Evolutionary conservation across 2,329 filamentous ascomycete species (phyloP), one percentile per base, ranked within the genome.

Genomic region (Cytospora mali): DNA sequence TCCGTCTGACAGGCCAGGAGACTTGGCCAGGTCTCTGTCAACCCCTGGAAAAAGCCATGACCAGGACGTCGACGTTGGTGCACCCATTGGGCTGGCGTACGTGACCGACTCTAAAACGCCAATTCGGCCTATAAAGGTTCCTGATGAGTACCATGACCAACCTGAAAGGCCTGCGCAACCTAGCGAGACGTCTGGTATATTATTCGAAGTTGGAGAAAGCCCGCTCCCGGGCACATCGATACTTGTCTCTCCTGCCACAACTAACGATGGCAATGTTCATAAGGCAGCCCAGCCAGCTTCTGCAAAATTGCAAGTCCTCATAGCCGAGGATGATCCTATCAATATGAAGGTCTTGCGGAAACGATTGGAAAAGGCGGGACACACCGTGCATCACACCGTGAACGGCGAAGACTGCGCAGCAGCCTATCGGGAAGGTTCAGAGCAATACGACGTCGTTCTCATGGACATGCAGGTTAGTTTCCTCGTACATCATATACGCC

Each of bases 401-500:
- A 96, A 96, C 66, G 93, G 93, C 9, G 90, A 95, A 71, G 92
- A 96, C 70, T 97, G 93, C 70, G 88, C 91, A 6, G 80, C 82
- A 55, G 81, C 86, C 5, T 93, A 91, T 73, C 82, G 81, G 55
- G 88, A 91, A 52, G 82, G 81, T 56, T 80, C 87, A 0, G 74
- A 74, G 28, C 76, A 77, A 25, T 95, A 91, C 70, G 92, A 96
- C 72, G 88, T 92, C 6, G 81, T 97, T 54, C 80, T 97, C 66
- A 96, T 96, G 93, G 93, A 96, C 71, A 92, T 97, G 84, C 92
- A 96, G 82, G 92, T 93, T 72, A 75, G 85, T 75, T 18, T 39
- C 35, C 16, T 11, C 10, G 7, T 39, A n/a, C 3, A 39, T n/a
- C 1, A 2, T 18, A 39, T n/a, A 39, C n/a, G n/a, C n/a, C n/a